phyloP scores from a whole-genome alignment of 1,284 basidiomycete genomes.

The Flammula alnicola region DNA sequence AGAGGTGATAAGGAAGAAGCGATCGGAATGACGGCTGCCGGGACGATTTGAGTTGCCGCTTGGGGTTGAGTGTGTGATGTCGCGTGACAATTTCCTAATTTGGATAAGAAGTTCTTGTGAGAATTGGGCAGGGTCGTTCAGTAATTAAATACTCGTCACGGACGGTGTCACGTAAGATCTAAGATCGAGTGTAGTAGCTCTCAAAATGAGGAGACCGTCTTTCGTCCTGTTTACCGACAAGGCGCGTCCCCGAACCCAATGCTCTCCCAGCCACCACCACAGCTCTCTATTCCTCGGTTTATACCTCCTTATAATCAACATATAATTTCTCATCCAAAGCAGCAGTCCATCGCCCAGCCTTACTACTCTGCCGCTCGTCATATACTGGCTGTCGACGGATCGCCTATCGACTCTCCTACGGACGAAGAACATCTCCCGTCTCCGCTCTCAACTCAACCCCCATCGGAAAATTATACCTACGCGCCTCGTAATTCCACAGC shows the following conservation, averaged over 20 bases:
- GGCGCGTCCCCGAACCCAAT: conserved; percentile 28
- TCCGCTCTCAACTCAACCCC: too few species aligned
- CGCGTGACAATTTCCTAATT: conserved; percentile 27
- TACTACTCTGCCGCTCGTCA: too few species aligned
- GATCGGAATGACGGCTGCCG: conserved; percentile 2
- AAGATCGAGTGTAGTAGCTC: conserved; percentile 19
- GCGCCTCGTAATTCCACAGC: too few species aligned
- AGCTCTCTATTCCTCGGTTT: conserved; percentile 34
- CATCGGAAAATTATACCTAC: too few species aligned
- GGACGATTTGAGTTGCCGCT: conserved; percentile 6
- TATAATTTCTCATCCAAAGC: too few species aligned
- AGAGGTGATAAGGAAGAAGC: too few species aligned
- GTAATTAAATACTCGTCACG: conserved; percentile 24
- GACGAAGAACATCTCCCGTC: too few species aligned
- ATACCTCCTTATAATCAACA: conserved; percentile 29
- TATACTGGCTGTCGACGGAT: too few species aligned
- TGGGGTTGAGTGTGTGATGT: background rate
- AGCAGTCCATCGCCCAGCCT: background rate
- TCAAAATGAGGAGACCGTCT: conserved; percentile 20
- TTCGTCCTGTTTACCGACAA: background rate
- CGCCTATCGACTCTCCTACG: too few species aligned
- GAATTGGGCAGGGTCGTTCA: conserved; percentile 21
- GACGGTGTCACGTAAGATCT: conserved; percentile 21
- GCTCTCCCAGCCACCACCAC: conserved; percentile 38
- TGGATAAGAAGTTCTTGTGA: conserved; percentile 25